These are phyloP conservation scores for Helianthus annuus DNA, from an alignment of 129 eudicot genomes.

Conservation along the genomic window HanXRQr2.0-SUNRISE NC_035435.2:129041884-129042383, in stretches of 20 bases:
- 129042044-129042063: slow-evolving; percentile 24
- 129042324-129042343: too few relatives aligned
- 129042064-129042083: slow-evolving; percentile 37
- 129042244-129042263: slow-evolving; percentile 34
- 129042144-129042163: slow-evolving; percentile 46
- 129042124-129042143: slow-evolving; percentile 31
- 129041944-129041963: slow-evolving; percentile 33
- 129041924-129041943: slow-evolving; percentile 20
- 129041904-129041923: slow-evolving; percentile 30
- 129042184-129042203: slow-evolving; percentile 45
- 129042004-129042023: slow-evolving; percentile 12
- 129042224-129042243: slow-evolving; percentile 28
- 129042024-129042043: slow-evolving; percentile 33
- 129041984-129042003: slow-evolving; percentile 35
- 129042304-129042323: slow-evolving; percentile 10
- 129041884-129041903: slow-evolving; percentile 37
- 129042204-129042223: slow-evolving; percentile 22
- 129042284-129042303: slow-evolving; percentile 42
- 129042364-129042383: too few relatives aligned
- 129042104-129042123: slow-evolving; percentile 30
- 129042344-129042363: background rate
- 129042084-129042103: slow-evolving; percentile 27
- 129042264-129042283: slow-evolving; percentile 43
- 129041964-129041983: background rate
- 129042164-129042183: slow-evolving; percentile 37